These are phyloP conservation scores for Hirschioporus abietinus DNA, from an alignment of 768 basidiomycete species.

Conservation along the genomic window DNA sequence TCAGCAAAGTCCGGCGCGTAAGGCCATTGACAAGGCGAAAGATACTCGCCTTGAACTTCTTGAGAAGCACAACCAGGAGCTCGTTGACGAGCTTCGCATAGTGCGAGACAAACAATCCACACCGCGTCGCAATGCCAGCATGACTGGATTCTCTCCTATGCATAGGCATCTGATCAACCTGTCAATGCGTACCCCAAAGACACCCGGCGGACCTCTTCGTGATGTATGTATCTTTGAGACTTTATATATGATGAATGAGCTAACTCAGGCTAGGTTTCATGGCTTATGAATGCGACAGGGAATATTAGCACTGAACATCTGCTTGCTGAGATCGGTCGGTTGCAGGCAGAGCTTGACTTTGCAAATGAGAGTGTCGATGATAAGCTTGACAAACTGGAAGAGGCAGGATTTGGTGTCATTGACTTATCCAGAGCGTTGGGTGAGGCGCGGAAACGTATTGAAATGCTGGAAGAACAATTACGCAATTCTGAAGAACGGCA, in stretches of 20 bases:
- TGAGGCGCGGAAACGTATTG: conserved; percentile 58
- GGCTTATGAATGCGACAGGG: conserved; percentile 57
- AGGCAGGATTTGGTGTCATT: conserved; percentile 71
- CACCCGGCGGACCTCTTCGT: conserved; percentile 71
- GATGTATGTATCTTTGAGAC: conserved; percentile 48
- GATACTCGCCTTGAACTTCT: conserved; percentile 72
- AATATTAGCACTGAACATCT: conserved; percentile 58
- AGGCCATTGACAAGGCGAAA: conserved; percentile 72
- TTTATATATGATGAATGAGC: conserved; percentile 12
- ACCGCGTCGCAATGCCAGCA: conserved; percentile 48
- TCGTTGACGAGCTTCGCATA: conserved; percentile 63
- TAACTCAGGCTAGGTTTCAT: conserved; percentile 50
- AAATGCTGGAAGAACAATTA: conserved; percentile 40
- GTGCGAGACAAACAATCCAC: conserved; percentile 52
- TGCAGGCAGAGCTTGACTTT: conserved; percentile 69
- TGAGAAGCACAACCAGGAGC: conserved; percentile 70
- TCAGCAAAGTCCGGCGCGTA: conserved; percentile 67
- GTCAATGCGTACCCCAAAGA: conserved; percentile 65
- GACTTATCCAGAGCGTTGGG: conserved; percentile 65
- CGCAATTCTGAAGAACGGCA: neutral
- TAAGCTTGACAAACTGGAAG: conserved; percentile 80
- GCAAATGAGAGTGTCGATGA: conserved; percentile 87
- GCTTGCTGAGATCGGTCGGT: conserved; percentile 63
- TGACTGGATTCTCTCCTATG: conserved; percentile 67
- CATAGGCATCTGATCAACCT: conserved; percentile 66